These are phyloP conservation scores for Globisporangium sylvaticum DNA, from an alignment of 352 stramenopile species.

Conservation along the genomic window DNA sequence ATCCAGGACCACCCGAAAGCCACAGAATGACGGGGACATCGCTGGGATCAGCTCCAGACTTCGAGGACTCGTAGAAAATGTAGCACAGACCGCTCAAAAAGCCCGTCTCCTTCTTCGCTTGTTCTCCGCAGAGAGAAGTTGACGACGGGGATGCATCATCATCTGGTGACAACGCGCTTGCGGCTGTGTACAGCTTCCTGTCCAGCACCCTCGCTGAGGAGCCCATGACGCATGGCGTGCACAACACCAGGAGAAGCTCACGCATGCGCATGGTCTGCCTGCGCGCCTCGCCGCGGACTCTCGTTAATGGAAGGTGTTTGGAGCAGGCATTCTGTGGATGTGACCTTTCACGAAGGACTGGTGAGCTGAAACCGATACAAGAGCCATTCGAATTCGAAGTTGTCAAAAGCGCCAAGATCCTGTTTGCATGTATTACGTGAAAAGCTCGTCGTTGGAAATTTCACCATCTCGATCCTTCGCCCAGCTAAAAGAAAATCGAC, in stretches of 20 bases:
- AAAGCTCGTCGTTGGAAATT: neutral
- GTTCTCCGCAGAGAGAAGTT: conserved; percentile 60
- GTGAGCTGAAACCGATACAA: neutral
- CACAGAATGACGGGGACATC: conserved; percentile 91
- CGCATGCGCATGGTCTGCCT: neutral
- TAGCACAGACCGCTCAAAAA: conserved; percentile 70
- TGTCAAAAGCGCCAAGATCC: neutral
- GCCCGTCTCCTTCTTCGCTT: conserved; percentile 49
- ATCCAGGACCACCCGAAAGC: conserved; percentile 95
- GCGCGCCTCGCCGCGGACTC: neutral
- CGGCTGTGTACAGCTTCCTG: conserved; percentile 18
- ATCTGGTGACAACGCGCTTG: conserved; percentile 21
- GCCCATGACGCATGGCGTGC: conserved; percentile 1
- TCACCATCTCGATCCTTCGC: neutral
- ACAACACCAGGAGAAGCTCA: neutral
- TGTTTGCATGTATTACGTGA: neutral
- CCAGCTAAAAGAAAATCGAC: conserved; percentile 34
- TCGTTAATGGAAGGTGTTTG: neutral
- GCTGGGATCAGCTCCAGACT: neutral
- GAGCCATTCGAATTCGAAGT: neutral
- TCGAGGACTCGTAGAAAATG: conserved; percentile 57
- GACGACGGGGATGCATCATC: neutral
- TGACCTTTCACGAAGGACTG: neutral
- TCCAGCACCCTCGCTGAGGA: neutral
- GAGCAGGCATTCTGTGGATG: neutral